phyloP scores from a whole-genome alignment of 1,284 basidiomycete species.

The Cryptococcus maquisensis region DNA sequence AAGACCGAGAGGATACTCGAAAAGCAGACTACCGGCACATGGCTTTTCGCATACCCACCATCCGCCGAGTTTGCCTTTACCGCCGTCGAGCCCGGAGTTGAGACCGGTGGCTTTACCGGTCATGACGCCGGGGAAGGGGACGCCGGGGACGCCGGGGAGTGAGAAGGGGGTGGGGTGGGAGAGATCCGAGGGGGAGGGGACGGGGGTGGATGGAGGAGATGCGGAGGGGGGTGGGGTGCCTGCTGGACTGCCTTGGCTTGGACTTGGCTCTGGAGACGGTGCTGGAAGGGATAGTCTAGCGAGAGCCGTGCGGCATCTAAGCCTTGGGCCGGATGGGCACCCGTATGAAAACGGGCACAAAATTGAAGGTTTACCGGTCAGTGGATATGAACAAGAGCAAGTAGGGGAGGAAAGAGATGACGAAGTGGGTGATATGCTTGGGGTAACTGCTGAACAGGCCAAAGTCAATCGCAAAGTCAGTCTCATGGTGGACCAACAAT shows the following conservation, averaged over 20 bases:
- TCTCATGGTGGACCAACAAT: not conserved
- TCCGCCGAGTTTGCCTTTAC: conserved; percentile 7
- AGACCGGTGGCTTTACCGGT: conserved; percentile 31
- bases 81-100: conserved; percentile 31
- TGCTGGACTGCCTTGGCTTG: not conserved
- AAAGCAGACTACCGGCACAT: conserved; percentile 16
- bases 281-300: conserved; percentile 9
- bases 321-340: not conserved
- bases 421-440: conserved; percentile 13
- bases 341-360: conserved; percentile 7
- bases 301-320: not conserved
- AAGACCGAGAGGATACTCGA: not conserved
- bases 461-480: conserved; percentile 42
- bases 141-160: too few species aligned
- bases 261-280: not conserved
- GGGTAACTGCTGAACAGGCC: conserved; percentile 25
- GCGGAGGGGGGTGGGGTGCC: not conserved
- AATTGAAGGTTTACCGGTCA: conserved; percentile 3
- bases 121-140: conserved; percentile 20
- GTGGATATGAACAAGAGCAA: not conserved
- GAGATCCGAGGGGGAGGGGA: too few species aligned
- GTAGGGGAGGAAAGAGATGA: conserved; percentile 4
- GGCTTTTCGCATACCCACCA: conserved; percentile 8
- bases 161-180: too few species aligned
- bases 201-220: too few species aligned